phyloP scores from a whole-genome alignment of 352 stramenopile genomes.

The Phytophthora fragariaefolia region DNA sequence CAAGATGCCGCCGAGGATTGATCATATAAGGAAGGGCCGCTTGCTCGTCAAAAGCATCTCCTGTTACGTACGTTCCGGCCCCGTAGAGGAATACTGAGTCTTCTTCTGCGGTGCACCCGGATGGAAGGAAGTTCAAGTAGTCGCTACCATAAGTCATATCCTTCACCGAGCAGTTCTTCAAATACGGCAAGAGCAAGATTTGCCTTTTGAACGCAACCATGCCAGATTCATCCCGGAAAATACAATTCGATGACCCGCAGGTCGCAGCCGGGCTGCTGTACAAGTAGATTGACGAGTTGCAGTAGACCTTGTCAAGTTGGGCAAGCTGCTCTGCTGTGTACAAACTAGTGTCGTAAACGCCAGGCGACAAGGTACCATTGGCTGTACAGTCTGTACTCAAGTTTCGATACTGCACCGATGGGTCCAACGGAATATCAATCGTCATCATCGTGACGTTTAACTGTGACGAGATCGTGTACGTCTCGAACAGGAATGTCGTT shows the following conservation, averaged over 20 bases:
- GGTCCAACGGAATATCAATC: conserved; percentile 40
- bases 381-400: conserved; percentile 30
- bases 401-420: conserved; percentile 37
- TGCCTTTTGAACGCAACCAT: conserved; percentile 45
- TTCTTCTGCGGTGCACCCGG: conserved; percentile 23
- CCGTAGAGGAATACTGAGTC: conserved; percentile 50
- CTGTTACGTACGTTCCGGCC: conserved; percentile 36
- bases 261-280: conserved; percentile 31
- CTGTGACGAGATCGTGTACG: conserved; percentile 39
- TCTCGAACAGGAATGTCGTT: conserved; percentile 37
- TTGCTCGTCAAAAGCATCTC: conserved; percentile 25
- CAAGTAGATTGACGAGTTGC: conserved; percentile 34
- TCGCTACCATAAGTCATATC: conserved; percentile 46
- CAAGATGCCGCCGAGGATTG: conserved; percentile 39
- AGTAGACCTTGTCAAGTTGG: conserved; percentile 21
- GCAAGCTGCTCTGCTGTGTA: conserved; percentile 22
- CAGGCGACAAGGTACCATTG: conserved; percentile 19
- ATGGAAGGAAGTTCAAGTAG: conserved; percentile 43
- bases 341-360: conserved; percentile 20
- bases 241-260: conserved; percentile 43
- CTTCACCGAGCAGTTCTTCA: conserved; percentile 42
- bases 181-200: conserved; percentile 50
- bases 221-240: conserved; percentile 46
- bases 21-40: conserved; percentile 27
- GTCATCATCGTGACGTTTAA: conserved; percentile 49